These are phyloP conservation scores for Sugiyamaella qingdaonensis DNA, from an alignment of 805 yeast genomes.

Conservation along the genomic window DNA sequence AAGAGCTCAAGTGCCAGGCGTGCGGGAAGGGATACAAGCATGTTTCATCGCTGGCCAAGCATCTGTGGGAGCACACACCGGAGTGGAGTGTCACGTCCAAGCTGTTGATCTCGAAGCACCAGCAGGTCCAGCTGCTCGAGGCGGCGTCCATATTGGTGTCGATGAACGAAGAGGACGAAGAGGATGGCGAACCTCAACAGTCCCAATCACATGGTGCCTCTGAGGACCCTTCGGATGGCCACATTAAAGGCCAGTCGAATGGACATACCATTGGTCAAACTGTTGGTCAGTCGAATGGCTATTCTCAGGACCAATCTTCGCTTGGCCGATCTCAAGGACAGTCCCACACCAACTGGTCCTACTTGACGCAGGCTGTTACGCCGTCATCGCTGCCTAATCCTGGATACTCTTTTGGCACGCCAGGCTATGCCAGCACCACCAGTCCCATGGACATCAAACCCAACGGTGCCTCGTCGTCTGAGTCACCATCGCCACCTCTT, in stretches of 20 bases:
- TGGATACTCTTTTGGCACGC: neutral
- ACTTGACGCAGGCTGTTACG: neutral
- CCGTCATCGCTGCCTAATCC: neutral
- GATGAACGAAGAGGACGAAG: slow-evolving; percentile 48
- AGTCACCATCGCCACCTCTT: slow-evolving; percentile 12
- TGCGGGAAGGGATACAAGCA: slow-evolving; percentile 92
- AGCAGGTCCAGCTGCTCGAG: slow-evolving; percentile 77
- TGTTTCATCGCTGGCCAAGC: slow-evolving; percentile 81
- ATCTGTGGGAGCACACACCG: slow-evolving; percentile 91
- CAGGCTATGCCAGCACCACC: neutral
- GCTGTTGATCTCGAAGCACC: slow-evolving; percentile 77
- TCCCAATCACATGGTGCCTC: neutral
- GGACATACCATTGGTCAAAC: neutral
- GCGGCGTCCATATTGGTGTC: slow-evolving; percentile 70
- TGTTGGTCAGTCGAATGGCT: neutral
- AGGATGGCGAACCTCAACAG: slow-evolving; percentile 20
- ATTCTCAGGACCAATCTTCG: neutral
- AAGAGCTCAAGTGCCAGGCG: slow-evolving; percentile 81
- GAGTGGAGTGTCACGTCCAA: slow-evolving; percentile 89
- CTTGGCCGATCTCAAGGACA: too few species aligned
- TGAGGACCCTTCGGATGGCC: neutral
- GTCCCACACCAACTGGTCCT: neutral
- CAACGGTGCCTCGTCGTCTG: neutral
- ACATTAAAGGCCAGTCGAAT: neutral
- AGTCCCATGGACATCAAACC: neutral